These are phyloP conservation scores for Misopates orontium DNA, from an alignment of 257 asterid genomes.

Conservation along the genomic window DNA sequence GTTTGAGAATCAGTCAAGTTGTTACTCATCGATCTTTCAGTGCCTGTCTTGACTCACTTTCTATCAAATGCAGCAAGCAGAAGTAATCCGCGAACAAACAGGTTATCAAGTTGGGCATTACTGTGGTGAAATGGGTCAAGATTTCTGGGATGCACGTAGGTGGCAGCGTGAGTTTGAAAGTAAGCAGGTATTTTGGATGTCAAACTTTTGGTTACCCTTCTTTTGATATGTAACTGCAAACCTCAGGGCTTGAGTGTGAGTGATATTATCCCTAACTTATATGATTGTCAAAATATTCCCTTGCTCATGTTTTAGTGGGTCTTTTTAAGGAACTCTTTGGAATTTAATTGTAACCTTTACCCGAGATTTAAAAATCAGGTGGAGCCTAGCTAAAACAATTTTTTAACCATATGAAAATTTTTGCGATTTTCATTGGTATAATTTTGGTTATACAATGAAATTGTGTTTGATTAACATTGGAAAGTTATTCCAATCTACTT, in stretches of 20 bases:
- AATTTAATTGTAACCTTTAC: slow-evolving; percentile 1
- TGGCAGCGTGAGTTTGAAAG: slow-evolving; percentile 96
- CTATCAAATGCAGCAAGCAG: slow-evolving; percentile 83
- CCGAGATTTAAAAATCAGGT: neutral
- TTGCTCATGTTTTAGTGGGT: neutral
- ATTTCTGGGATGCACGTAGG: slow-evolving; percentile 99
- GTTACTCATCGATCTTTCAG: slow-evolving; percentile 18
- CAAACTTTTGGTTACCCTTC: slow-evolving; percentile 17
- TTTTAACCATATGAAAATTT: neutral
- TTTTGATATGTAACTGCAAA: too few species aligned
- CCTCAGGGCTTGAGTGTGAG: too few species aligned
- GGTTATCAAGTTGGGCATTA: slow-evolving; percentile 96
- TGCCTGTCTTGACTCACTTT: slow-evolving; percentile 18
- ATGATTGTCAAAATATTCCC: neutral
- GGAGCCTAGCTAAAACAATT: neutral
- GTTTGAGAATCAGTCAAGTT: slow-evolving; percentile 11
- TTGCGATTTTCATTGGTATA: neutral
- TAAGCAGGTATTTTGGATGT: slow-evolving; percentile 66
- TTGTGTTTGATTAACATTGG: neutral
- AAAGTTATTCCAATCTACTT: slow-evolving; percentile 9
- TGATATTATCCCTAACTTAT: too few species aligned
- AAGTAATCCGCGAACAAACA: slow-evolving; percentile 89
- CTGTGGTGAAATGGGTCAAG: slow-evolving; percentile 99
- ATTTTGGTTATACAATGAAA: slow-evolving; percentile 1
- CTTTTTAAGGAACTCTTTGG: slow-evolving; percentile 7